Evolutionary conservation across 805 yeast genomes (phyloP), one percentile per base, ranked within the genome.

Genomic region (Saccharomyces paradoxus): DNA sequence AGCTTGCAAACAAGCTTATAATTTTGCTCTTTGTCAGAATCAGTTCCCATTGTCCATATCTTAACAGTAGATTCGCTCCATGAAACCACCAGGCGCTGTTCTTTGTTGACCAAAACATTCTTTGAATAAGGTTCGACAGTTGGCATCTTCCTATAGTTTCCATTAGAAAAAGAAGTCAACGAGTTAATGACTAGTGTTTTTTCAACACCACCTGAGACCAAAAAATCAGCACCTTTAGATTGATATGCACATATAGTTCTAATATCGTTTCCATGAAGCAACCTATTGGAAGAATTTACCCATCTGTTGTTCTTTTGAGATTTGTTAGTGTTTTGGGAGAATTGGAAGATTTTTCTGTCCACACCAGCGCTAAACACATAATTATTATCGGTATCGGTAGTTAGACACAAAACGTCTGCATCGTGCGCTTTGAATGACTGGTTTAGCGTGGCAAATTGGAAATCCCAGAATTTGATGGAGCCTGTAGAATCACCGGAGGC

Each of bases 401-500:
- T 74, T 50, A 94, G 72, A 55, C 89, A 81, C 59, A 94, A 74
- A 3, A 91, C 88, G 77, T 94, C 99, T 1, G 96, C 97, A 50
- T 87, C 95, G 66, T 94, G 98, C 10, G 82, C 82, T 59, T 82
- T 80, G 69, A 89, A 90, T 26, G 87, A 82, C 70, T 92, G 98
- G 51, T 82, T 75, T 56, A 94, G 74, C 1, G 96, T 84, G 60
- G 83, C 83, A 60, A 81, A 84, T 50, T 81, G 78, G 58, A 86
- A 76, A 64, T 92, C 96, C 99, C 99, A 94, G 59, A 94, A 80
- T 70, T 92, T 92, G 52, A 94, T 81, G 8, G 87, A 78, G 1
- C 99, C 99, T 1, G 97, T 92, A 5, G 97, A 90, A 72, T 94
- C 99, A 53, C 98, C 99, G 56, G 90, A 83, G n/a, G 89, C 95